Conservation (phyloP, 176 grass and related monocot species). For the Lolium rigidum region DNA sequence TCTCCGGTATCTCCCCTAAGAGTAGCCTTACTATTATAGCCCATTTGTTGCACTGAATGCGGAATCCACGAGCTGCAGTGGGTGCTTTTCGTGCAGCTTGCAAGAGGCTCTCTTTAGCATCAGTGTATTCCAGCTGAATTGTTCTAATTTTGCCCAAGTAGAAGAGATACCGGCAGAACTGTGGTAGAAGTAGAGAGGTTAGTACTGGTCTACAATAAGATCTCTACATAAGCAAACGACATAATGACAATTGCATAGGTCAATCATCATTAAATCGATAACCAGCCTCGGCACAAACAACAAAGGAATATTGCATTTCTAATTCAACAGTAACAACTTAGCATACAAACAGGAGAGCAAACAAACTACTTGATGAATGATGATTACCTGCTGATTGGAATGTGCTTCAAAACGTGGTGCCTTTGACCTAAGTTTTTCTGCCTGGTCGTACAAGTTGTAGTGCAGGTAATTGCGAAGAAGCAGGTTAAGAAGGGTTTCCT, state of each 20-base stretch:
- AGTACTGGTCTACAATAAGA: conserved; percentile 12
- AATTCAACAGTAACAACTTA: conserved; percentile 2
- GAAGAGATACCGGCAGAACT: conserved; percentile 91
- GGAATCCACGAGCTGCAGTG: conserved; percentile 71
- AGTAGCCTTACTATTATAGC: conserved; percentile 73
- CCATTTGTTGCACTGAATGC: conserved; percentile 89
- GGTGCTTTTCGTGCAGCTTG: conserved; percentile 89
- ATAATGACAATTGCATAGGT: background rate
- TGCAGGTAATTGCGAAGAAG: conserved; percentile 94
- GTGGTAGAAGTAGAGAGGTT: conserved; percentile 26
- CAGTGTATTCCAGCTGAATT: conserved; percentile 89
- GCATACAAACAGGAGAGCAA: too few species aligned
- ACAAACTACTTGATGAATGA: too few species aligned
- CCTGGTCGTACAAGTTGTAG: conserved; percentile 89
- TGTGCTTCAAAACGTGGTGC: conserved; percentile 44
- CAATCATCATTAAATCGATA: background rate
- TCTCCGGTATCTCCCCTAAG: conserved; percentile 82
- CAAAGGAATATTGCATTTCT: background rate
- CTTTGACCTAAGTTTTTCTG: conserved; percentile 86
- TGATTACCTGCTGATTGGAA: conserved; percentile 46
- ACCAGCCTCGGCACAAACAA: conserved; percentile 12
- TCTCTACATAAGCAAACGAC: conserved; percentile 19
- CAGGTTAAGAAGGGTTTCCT: conserved; percentile 72
- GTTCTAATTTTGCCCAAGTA: conserved; percentile 93
- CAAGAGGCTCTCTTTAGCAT: conserved; percentile 89